These are phyloP conservation scores for Colletotrichum tofieldiae DNA, from an alignment of 2,329 filamentous ascomycete species.

Conservation along the genomic window DNA sequence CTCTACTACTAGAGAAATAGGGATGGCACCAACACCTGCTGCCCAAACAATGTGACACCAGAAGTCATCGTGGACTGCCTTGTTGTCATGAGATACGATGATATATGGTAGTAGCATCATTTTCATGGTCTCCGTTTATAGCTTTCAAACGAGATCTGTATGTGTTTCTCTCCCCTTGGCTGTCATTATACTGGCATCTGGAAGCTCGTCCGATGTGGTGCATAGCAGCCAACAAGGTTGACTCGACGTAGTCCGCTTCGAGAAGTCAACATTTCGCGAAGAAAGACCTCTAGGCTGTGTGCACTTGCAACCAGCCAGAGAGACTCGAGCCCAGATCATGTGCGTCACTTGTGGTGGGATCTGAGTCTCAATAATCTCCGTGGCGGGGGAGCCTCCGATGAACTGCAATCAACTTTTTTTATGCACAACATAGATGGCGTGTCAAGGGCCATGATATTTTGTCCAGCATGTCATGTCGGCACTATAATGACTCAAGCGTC, in stretches of 20 bases:
- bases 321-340: not conserved
- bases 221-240: not conserved
- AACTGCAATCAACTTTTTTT: not conserved
- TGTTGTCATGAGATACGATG: not conserved
- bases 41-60: not conserved
- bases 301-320: not conserved
- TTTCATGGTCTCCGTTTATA: accelerated
- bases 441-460: too few relatives aligned
- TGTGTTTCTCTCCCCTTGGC: too few relatives aligned
- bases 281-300: not conserved
- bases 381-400: not conserved
- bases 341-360: not conserved
- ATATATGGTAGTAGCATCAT: not conserved
- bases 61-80: not conserved
- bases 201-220: not conserved
- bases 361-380: not conserved
- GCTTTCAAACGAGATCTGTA: not conserved
- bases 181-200: not conserved
- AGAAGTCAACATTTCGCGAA: not conserved
- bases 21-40: not conserved
- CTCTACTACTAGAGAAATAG: too few relatives aligned
- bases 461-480: too few relatives aligned
- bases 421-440: not conserved
- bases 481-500: too few relatives aligned
- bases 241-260: too few relatives aligned